These are phyloP conservation scores for Mycena vitilis DNA, from an alignment of 768 basidiomycete genomes.

Conservation along the genomic window DNA sequence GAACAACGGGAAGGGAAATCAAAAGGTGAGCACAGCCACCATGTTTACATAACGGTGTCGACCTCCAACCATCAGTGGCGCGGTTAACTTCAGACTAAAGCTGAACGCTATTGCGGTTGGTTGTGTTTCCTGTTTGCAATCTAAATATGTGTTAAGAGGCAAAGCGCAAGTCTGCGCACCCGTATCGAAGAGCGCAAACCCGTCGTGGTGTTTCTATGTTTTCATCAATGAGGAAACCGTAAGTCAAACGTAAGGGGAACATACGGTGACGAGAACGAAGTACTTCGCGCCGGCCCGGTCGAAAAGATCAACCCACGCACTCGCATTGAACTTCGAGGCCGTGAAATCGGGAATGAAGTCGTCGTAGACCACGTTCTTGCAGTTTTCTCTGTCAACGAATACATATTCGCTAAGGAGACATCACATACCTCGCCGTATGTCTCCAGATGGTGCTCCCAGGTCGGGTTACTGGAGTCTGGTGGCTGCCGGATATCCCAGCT, in stretches of 20 bases:
- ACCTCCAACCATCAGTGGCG: no score
- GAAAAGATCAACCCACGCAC: constrained; percentile 65
- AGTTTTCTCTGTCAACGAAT: not conserved
- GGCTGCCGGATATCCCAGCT: constrained; percentile 56
- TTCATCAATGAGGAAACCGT: not conserved
- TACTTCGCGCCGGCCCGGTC: constrained; percentile 70
- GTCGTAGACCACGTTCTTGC: constrained; percentile 62
- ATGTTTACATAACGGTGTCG: no score
- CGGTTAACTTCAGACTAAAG: no score
- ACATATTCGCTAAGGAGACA: not conserved
- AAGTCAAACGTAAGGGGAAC: constrained; percentile 26
- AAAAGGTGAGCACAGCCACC: no score
- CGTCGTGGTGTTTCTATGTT: constrained; percentile 70
- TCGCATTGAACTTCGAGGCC: constrained; percentile 64
- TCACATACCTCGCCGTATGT: constrained; percentile 55
- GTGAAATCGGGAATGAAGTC: constrained; percentile 69
- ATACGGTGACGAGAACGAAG: constrained; percentile 66
- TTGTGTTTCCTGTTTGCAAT: constrained; percentile 51
- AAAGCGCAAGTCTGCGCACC: not conserved
- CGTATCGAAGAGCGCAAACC: constrained; percentile 68
- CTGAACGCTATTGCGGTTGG: constrained; percentile 59
- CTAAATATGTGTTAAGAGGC: no score
- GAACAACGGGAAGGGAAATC: no score
- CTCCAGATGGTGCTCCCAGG: constrained; percentile 61
- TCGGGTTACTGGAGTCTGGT: constrained; percentile 49